A percentile compares a stretch with the other conserved stretches of the same genome.
phyloP scores from a whole-genome alignment of 1,284 basidiomycete genomes.

The Irpex sp. region DNA sequence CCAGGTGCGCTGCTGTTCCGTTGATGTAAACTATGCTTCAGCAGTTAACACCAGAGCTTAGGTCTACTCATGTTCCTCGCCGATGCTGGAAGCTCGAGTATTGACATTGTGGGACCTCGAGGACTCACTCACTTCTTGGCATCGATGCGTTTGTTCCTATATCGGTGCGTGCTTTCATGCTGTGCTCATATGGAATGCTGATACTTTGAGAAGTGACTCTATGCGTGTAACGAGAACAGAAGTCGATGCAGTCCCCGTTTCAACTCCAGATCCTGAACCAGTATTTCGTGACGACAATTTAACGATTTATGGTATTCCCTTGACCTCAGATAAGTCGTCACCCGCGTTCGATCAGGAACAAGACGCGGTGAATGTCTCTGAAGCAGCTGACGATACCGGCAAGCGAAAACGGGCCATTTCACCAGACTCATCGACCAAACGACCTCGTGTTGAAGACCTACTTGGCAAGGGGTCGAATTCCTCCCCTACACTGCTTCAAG shows the following conservation, averaged over 20 bases:
- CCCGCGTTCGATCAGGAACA: background rate
- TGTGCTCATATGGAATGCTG: background rate
- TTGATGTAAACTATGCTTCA: background rate
- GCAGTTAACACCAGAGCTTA: slow-evolving; percentile 20
- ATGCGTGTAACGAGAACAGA: slow-evolving; percentile 48
- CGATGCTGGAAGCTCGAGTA: slow-evolving; percentile 56
- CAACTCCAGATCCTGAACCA: slow-evolving; percentile 28
- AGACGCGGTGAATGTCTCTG: background rate
- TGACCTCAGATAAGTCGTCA: slow-evolving; percentile 27
- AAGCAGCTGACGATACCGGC: background rate
- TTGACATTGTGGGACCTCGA: slow-evolving; percentile 71
- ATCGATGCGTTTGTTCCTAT: slow-evolving; percentile 62
- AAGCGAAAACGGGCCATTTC: slow-evolving; percentile 28
- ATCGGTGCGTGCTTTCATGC: slow-evolving; percentile 43
- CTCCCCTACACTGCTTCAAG: slow-evolving; percentile 33
- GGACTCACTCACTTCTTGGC: slow-evolving; percentile 72
- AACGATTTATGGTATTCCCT: slow-evolving; percentile 59
- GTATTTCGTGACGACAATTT: slow-evolving; percentile 65
- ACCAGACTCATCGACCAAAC: slow-evolving; percentile 34
- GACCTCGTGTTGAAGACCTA: slow-evolving; percentile 19
- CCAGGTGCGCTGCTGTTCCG: slow-evolving; percentile 47
- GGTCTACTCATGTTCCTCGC: slow-evolving; percentile 83
- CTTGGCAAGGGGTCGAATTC: slow-evolving; percentile 24
- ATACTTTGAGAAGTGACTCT: slow-evolving; percentile 37
- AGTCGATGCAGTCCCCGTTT: slow-evolving; percentile 24